Conservation (phyloP, 352 stramenopile species). For the Globisporangium perplexum region DNA sequence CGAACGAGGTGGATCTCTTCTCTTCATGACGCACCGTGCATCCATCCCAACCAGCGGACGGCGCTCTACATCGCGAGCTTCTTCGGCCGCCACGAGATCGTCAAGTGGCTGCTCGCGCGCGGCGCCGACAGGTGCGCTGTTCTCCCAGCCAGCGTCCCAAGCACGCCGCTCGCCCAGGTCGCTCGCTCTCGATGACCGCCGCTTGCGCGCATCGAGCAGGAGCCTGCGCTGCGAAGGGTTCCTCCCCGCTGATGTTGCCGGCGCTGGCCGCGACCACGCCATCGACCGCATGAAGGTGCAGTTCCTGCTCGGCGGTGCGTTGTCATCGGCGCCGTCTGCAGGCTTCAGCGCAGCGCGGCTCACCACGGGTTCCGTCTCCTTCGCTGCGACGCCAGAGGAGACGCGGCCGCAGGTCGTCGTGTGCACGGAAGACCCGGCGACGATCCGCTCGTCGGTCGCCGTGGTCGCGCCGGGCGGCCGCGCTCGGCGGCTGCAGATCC, state of each 20-base stretch:
- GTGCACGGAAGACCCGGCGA: constrained; percentile 4
- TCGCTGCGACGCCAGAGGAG: constrained; percentile 1
- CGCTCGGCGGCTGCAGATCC: constrained; percentile 33
- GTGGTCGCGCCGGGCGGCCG: not conserved
- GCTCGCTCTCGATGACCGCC: not conserved
- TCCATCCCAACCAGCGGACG: constrained; percentile 26
- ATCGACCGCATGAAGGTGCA: constrained; percentile 67
- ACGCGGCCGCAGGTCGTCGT: constrained; percentile 16
- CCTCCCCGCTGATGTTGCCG: constrained; percentile 37
- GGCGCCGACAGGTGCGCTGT: constrained; percentile 68
- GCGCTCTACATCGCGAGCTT: constrained; percentile 67
- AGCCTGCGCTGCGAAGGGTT: constrained; percentile 42
- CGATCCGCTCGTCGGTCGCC: constrained; percentile 7
- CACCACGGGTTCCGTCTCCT: too few species aligned
- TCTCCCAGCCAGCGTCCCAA: too few species aligned
- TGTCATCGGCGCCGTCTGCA: not conserved
- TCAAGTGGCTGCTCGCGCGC: constrained; percentile 34
- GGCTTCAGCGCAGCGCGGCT: too few species aligned
- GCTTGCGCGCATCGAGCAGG: constrained; percentile 20
- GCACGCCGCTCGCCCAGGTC: too few species aligned
- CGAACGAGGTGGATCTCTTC: too few species aligned
- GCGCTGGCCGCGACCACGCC: constrained; percentile 27
- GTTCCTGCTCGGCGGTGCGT: constrained; percentile 46
- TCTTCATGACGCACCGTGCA: not conserved
- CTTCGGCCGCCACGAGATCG: constrained; percentile 44